phyloP scores from a whole-genome alignment of 164 flowering plant genomes.

The Dillenia turbinata region DNA sequence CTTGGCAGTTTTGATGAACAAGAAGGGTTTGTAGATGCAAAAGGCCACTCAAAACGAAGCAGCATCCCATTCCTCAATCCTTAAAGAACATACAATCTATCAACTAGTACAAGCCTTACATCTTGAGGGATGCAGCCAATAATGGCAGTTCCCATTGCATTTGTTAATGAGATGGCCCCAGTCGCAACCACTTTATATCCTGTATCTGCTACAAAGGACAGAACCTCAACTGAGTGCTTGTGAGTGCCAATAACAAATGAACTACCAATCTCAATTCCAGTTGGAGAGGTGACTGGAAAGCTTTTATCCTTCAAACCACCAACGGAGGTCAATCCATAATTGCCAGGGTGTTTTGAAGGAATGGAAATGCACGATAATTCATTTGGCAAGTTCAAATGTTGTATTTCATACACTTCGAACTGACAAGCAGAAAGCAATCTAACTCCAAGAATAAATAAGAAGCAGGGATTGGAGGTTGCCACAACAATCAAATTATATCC shows the following conservation, averaged over 20 bases:
- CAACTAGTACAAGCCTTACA: conserved; percentile 85
- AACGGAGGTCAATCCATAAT: conserved; percentile 15
- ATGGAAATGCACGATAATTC: conserved; percentile 89
- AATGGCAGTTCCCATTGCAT: conserved; percentile 56
- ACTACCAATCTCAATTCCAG: conserved; percentile 41
- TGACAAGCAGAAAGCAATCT: conserved; percentile 41
- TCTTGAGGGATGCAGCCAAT: conserved; percentile 94
- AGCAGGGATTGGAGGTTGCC: conserved; percentile 86
- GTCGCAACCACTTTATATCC: conserved; percentile 62
- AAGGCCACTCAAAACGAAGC: conserved; percentile 93
- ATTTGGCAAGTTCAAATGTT: conserved; percentile 55
- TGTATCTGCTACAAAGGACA: conserved; percentile 47
- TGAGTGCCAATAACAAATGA: conserved; percentile 87
- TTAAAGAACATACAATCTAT: conserved; percentile 68
- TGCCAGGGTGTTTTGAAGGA: conserved; percentile 37
- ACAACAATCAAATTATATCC: conserved; percentile 60
- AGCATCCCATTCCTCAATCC: conserved; percentile 99
- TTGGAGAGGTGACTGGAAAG: conserved; percentile 20
- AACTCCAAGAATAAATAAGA: conserved; percentile 65
- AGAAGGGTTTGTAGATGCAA: conserved; percentile 18
- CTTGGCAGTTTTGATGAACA: conserved; percentile 20
- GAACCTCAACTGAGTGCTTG: conserved; percentile 86
- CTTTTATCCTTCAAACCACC: conserved; percentile 15
- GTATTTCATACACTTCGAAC: conserved; percentile 76
- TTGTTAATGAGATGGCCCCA: conserved; percentile 67